phyloP scores from a whole-genome alignment of 179 eudicot genomes.

The Kewa caespitosa region DNA sequence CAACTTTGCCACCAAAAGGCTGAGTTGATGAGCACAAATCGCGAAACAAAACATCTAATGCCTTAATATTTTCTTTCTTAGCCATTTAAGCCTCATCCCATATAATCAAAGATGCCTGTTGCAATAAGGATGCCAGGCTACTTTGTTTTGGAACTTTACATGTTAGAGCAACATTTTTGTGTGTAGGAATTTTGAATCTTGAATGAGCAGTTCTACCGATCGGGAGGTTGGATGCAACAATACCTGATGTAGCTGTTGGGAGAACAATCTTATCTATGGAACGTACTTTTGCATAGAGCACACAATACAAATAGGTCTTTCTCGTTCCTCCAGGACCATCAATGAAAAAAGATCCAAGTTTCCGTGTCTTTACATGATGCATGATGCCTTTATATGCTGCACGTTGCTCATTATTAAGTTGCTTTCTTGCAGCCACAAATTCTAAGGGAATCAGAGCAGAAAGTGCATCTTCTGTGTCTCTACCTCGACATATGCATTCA shows the following conservation, averaged over 20 bases:
- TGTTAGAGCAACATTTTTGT: neutral
- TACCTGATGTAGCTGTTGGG: constrained; percentile 7
- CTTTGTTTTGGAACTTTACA: neutral
- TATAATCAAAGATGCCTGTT: neutral
- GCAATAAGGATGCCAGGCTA: neutral
- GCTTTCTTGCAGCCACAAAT: neutral
- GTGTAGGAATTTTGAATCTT: neutral
- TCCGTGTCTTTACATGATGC: neutral
- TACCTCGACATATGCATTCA: neutral
- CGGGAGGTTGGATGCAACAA: no score
- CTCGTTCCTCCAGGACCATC: constrained; percentile 4
- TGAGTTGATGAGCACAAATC: neutral
- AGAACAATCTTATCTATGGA: constrained; percentile 14
- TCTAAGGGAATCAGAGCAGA: neutral
- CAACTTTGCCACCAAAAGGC: constrained; percentile 23
- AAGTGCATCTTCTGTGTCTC: neutral
- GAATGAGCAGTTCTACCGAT: no score
- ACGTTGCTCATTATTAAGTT: neutral
- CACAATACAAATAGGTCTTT: constrained; percentile 1
- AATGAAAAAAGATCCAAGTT: constrained; percentile 1
- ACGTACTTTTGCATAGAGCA: neutral
- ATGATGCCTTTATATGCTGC: neutral
- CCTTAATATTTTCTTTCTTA: neutral
- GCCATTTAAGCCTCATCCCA: constrained; percentile 27
- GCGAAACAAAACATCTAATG: neutral